phyloP scores from a whole-genome alignment of 1,284 basidiomycete genomes.

The Fistulinella cinereoalba region DNA sequence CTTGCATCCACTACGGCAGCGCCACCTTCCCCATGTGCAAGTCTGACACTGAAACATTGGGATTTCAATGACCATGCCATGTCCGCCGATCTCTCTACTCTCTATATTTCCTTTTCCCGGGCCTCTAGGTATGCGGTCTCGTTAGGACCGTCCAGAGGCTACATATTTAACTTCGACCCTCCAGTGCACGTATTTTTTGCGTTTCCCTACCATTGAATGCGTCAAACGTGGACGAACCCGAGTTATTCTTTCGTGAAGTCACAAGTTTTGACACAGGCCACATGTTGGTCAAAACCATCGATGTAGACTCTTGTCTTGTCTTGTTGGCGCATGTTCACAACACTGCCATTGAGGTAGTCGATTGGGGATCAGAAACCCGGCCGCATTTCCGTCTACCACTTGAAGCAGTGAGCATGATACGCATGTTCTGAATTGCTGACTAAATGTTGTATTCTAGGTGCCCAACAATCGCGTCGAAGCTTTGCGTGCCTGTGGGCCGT shows the following conservation, averaged over 20 bases:
- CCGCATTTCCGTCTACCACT: slow-evolving; percentile 1
- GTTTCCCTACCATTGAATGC: slow-evolving; percentile 1
- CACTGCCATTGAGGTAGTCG: slow-evolving; percentile 10
- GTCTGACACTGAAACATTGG: slow-evolving; percentile 7
- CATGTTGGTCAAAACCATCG: slow-evolving; percentile 3
- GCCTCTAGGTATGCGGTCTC: slow-evolving; percentile 3
- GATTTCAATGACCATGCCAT: background rate
- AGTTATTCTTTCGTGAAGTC: slow-evolving; percentile 1
- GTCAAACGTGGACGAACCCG: background rate
- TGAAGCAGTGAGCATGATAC: slow-evolving; percentile 7
- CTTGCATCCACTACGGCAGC: background rate
- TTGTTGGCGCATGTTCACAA: slow-evolving; percentile 1
- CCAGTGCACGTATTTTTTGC: slow-evolving; percentile 9
- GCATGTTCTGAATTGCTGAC: background rate
- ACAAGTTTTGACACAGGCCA: slow-evolving; percentile 5
- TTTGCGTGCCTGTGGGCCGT: slow-evolving; percentile 40
- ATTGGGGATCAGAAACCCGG: slow-evolving; percentile 17
- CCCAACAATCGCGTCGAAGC: slow-evolving; percentile 39
- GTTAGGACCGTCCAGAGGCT: background rate
- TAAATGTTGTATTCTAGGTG: slow-evolving; percentile 33
- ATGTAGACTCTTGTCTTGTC: slow-evolving; percentile 14
- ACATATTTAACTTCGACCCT: background rate
- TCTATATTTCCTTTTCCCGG: slow-evolving; percentile 8
- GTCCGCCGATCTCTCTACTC: slow-evolving; percentile 7
- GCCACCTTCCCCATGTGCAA: slow-evolving; percentile 3